Evolutionary conservation across 768 basidiomycete species (phyloP).

Genomic region (Podaxis sp.): DNA sequence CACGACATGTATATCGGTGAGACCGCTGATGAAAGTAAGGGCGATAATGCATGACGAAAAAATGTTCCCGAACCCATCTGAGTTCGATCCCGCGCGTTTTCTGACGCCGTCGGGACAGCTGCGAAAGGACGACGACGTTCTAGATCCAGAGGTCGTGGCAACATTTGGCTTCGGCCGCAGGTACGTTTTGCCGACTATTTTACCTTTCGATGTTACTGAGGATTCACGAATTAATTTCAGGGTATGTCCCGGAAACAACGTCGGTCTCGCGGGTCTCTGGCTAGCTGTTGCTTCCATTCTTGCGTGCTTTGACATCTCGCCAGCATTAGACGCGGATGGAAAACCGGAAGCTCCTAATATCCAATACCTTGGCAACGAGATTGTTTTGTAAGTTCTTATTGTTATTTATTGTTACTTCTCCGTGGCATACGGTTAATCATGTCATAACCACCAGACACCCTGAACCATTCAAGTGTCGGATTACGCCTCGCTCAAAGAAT

Average conservation of each 20-base stretch:
- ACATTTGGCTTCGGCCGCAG: conserved; percentile 16
- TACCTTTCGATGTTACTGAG: not conserved
- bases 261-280: conserved; percentile 1
- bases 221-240: not conserved
- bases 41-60: conserved; percentile 16
- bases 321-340: not conserved
- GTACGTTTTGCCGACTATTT: not conserved
- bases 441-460: not conserved
- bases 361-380: not conserved
- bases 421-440: not conserved
- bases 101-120: conserved; percentile 10
- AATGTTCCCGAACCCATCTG: conserved; percentile 19
- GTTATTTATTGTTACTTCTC: not conserved
- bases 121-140: not conserved
- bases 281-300: conserved; percentile 2
- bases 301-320: not conserved
- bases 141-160: conserved; percentile 2
- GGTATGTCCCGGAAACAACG: not conserved
- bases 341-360: not conserved
- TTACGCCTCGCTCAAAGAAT: not conserved
- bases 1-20: not conserved
- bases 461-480: conserved; percentile 1
- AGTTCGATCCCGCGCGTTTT: conserved; percentile 21
- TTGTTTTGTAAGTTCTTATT: not conserved
- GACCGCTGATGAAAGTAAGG: not conserved